Conservation (phyloP, 2,329 filamentous ascomycete species). For the Aspergillus alliaceus region DNA sequence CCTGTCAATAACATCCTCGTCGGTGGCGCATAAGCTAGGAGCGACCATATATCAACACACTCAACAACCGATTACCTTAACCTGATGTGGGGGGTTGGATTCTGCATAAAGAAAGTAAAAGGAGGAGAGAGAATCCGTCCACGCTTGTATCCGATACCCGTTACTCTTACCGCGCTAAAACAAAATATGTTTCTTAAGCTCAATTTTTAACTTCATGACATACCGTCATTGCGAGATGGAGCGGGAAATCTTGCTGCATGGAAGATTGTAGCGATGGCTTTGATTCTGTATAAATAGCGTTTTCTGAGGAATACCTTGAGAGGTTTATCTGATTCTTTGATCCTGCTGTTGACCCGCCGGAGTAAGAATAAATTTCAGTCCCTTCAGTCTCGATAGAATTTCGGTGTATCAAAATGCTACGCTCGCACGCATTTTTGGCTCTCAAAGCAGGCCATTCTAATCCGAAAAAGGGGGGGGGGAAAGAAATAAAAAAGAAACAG, state of each 20-base stretch:
- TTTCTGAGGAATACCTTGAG: background rate
- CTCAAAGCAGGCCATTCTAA: background rate
- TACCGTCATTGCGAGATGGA: background rate
- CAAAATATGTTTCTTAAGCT: background rate
- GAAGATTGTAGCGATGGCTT: conserved; percentile 2
- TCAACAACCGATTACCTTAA: background rate
- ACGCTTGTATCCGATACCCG: conserved; percentile 2
- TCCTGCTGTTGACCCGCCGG: background rate
- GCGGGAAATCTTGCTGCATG: background rate
- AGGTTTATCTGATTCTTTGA: background rate
- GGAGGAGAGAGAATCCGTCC: background rate
- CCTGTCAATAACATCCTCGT: conserved; percentile 53
- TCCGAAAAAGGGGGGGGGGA: too few relatives aligned
- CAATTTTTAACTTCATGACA: background rate
- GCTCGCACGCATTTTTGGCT: background rate
- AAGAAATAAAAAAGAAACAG: too few relatives aligned
- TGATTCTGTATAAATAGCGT: conserved; percentile 11
- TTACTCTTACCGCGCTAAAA: conserved; percentile 1
- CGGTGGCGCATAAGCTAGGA: conserved; percentile 41
- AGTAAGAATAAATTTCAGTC: background rate
- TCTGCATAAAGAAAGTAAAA: background rate
- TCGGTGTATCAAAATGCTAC: background rate
- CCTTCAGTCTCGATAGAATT: background rate
- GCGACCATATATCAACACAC: background rate
- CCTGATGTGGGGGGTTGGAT: background rate